Evolutionary conservation across 495 filamentous ascomycete species (phyloP), one percentile per base, ranked within the genome.

Genomic region (Xanthoparmelia taractica): DNA sequence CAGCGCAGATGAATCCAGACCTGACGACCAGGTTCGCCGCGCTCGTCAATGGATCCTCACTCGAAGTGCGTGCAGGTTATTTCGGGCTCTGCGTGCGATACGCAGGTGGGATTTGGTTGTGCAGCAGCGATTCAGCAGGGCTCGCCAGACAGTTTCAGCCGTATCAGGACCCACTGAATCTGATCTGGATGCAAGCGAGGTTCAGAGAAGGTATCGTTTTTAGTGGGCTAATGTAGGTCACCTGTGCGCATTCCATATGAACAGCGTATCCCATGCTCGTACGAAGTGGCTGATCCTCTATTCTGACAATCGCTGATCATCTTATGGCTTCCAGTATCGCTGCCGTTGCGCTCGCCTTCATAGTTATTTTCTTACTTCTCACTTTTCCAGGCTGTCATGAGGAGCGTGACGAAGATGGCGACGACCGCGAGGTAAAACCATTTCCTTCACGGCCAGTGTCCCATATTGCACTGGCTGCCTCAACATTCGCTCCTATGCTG

Each of bases 331-430:
- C 27, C 68, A 87, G 83, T 65, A 91, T 92, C 78, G 86, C 91
- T 69, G 88, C 89, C 58, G 89, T 91, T 66, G 85, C 91, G 69
- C 85, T 92, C 66, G 88, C 88, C 63, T 87, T 90, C 73, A 77
- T 92, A 65, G 86, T 83, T 68, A 82, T 92, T 69, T 75, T 91
- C 58, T 78, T 92, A 23, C 80, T 92, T 25, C 87, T 88, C 20
- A 92, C 88, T 13, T 91, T 92, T 76, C 89, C 89, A 23, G 87
- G 87, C 66, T 92, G 88, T 82, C 88, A 91, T 75, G 85, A 89
- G 73, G 85, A 88, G 70, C 79, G 82, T 60, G 85, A 87, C 74
- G 78, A 73, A 37, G 76, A 76, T 38, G 88, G 87, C 10, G 82
- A 79, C 55, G 85, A 87, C 73, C 79, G 79, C 73, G 86, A 86